Base-by-base conservation (phyloP, 345 rosid species). In the Lagerstroemia speciosa region DNA sequence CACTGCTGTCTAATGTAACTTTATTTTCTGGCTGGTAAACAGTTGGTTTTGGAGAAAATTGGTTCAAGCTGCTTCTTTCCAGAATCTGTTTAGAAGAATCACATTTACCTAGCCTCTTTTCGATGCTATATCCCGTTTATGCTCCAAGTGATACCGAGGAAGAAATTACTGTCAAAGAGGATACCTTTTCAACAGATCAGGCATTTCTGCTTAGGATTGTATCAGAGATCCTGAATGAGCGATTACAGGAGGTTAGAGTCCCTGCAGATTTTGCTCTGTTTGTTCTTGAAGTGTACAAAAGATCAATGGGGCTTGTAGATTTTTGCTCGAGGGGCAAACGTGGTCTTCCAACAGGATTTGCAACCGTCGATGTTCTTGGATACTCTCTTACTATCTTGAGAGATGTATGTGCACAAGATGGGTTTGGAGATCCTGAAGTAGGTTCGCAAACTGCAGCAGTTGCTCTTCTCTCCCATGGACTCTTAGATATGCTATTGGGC, bases 31-130 rank as follows among this genome's bases (percentile, higher is more conserved):
- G 60, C 5, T 80, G 34, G 41, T 62, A 46, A 22, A 68, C 80
- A 88, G 97, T 84, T 83, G 95, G 94, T 65, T 86, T 81, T 75
- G 64, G 76, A 24, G 96, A 87, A 75, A 83, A 89, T 67, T 89
- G 97, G 98, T 80, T 89, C 34, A 86, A 88, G 83, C 45, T 87
- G 67, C 71, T 93, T 67, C 77, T 93, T 24, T 87, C 93, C 24
- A 82, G 87, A 50, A 73, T 83, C 32, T 94, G 95, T 70, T 41
- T 89, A 57, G 91, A 85, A 65, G 89, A 81, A 22, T 48, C 63
- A 40, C 78, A 69, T 79, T 87, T 94, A 53, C 79, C 78, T 16
- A 34, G 38, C 9, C 72, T 91, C 52, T 86, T 91, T 76, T 72
- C 82, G 16, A 69, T 57, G 61, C 62, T 86, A 63, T 50, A 52